Base-by-base conservation (phyloP, 1,284 basidiomycete genomes). In the Cryptococcus depauperatus region DNA sequence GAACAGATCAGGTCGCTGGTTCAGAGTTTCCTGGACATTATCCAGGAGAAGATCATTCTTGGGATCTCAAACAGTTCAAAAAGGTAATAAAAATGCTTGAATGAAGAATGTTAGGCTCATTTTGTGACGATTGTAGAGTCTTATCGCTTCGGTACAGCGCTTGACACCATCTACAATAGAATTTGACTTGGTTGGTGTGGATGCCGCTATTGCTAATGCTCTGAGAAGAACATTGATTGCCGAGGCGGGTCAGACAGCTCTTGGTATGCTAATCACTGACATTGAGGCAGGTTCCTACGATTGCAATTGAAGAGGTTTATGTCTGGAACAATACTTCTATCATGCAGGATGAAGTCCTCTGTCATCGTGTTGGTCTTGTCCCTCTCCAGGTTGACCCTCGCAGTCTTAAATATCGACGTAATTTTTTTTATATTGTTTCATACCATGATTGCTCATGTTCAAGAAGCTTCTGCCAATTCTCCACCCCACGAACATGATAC, bases 321-420 rank as follows among this genome's bases (percentile, higher is more conserved):
- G 77, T 95, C 2, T 96, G 84, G 81, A 85, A 96, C 74, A 99
- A 98, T 71, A 97, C 89, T 0, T 84, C 82, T 2, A 87, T 98
- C 58, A 83, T 98, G 48, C 88, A 84, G 46, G 93, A 98, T 66
- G 93, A 98, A 71, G 83, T 98, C 1, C 76, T 98, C 13, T 79
- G 89, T 1, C 91, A 96, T 50, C 80, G 93, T 26, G 66, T 98
- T 1, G 93, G 95, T 10, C 77, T 98, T 13, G 75, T 98, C 2
- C 95, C 93, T 4, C 74, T 98, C 33, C 83, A 85, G 52, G 77
- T 95, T 42, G 85, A 97, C 65, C 92, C 95, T 0, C 73, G 78
- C 16, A 67, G 69, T 37, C 52, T 79, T 25, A 62, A 73, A 13
- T 71, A 70, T 47, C 69, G 70, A 54, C 62, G 70, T 72, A 30